These are phyloP conservation scores for Podaxis sp. DNA, from an alignment of 768 basidiomycete genomes.

Conservation along the genomic window DNA sequence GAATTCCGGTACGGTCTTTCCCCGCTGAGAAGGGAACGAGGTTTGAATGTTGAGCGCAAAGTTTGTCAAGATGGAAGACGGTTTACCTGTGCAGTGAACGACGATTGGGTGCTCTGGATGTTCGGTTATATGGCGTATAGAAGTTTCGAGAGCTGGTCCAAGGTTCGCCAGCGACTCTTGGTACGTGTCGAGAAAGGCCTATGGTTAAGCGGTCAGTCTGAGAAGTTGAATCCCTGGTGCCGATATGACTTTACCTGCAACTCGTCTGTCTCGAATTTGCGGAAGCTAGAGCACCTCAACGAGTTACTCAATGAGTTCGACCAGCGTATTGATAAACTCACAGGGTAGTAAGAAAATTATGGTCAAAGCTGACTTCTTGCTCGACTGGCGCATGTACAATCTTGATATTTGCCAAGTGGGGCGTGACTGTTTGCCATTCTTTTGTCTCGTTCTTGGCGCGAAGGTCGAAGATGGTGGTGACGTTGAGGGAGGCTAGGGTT, in stretches of 20 bases:
- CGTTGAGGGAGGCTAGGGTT: conserved; percentile 32
- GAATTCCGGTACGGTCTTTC: conserved; percentile 43
- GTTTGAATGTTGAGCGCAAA: not conserved
- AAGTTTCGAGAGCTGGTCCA: conserved; percentile 29
- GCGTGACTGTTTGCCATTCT: conserved; percentile 29
- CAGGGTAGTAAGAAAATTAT: not conserved
- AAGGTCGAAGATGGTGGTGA: conserved; percentile 40
- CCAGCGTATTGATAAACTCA: not conserved
- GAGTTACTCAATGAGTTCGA: not conserved
- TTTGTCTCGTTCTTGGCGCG: conserved; percentile 36
- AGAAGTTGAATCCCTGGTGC: no score
- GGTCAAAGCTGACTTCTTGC: not conserved
- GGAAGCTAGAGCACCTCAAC: not conserved
- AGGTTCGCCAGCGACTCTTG: conserved; percentile 30
- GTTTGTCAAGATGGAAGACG: not conserved
- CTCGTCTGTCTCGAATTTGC: conserved; percentile 4
- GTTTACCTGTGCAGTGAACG: conserved; percentile 43
- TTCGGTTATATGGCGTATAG: conserved; percentile 38
- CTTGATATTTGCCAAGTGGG: conserved; percentile 24
- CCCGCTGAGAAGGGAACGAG: conserved; percentile 30
- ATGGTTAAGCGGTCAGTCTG: not conserved
- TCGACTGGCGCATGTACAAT: not conserved
- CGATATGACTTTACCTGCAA: not conserved
- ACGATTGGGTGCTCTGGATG: conserved; percentile 37
- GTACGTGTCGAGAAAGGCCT: conserved; percentile 3